Evolutionary conservation across 768 basidiomycete species (phyloP), one percentile per base, ranked within the genome.

Genomic region (Amyloporia xantha): DNA sequence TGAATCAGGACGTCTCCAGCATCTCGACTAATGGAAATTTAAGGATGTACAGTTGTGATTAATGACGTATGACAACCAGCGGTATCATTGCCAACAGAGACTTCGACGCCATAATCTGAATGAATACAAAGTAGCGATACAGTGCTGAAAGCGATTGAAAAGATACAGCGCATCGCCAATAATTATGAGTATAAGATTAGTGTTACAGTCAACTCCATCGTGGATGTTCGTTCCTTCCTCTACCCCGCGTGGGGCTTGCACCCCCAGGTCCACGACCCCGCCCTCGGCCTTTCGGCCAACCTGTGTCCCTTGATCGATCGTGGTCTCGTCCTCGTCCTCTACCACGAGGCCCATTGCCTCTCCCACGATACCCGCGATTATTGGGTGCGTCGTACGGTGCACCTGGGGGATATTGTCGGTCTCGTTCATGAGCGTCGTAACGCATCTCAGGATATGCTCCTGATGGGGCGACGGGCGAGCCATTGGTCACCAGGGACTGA

Each of bases 261-360:
- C n/a, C n/a, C n/a, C n/a, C n/a, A 4, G 50, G 41, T 12, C 40
- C 43, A 24, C 54, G 48, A 41, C 51, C 53, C 4, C 54, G 36
- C 13, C 58, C 55, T n/a, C 67, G 64, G 49, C 66, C 66, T 38
- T 78, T 71, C 39, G 76, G 75, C 81, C 81, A 84, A 1, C 79
- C 79, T 26, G 77, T 71, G 56, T 85, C 83, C 15, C 75, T 66
- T 28, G 77, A 66, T 36, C 70, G 59, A 36, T 68, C 69, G 25
- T 61, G 56, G 30, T 53, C 56, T 30, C 68, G 58, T 12, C 65
- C 51, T 23, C 64, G 52, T 12, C 66, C 63, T 28, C 64, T 55
- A 1, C 65, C 59, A 4, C 68, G 44, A 1, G 63, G 59, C 2
- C 68, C 66, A 28, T 66, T 48, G 0, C 70, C 69, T 7, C 69